phyloP scores from a whole-genome alignment of 352 stramenopile species.

The Aphanomyces invadans region DNA sequence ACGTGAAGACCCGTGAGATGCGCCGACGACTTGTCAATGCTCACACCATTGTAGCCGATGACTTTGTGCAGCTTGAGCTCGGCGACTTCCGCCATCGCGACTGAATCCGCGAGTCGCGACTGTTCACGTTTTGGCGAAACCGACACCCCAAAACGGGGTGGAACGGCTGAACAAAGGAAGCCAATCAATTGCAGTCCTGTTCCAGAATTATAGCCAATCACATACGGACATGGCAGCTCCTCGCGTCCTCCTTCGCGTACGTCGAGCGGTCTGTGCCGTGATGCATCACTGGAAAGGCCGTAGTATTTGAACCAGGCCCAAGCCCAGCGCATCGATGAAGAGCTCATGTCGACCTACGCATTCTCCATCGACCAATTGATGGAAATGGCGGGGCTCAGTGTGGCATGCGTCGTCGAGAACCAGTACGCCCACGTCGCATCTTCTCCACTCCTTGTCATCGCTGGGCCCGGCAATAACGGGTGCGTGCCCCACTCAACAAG shows the following conservation, averaged over 20 bases:
- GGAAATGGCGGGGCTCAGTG: conserved; percentile 96
- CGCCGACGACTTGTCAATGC: not conserved
- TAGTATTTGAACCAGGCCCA: conserved; percentile 67
- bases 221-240: too few relatives aligned
- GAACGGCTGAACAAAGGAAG: not conserved
- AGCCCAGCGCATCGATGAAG: conserved; percentile 78
- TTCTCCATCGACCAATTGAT: conserved; percentile 98
- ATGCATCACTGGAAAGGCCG: too few relatives aligned
- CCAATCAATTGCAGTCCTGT: not conserved
- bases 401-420: conserved; percentile 86
- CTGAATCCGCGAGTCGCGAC: not conserved
- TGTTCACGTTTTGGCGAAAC: not conserved
- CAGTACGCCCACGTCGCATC: conserved; percentile 33
- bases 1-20: not conserved
- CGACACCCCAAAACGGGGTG: conserved; percentile 6
- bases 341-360: conserved; percentile 85
- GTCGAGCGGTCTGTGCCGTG: too few relatives aligned
- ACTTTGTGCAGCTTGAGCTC: conserved; percentile 70
- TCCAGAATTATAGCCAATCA: too few relatives aligned
- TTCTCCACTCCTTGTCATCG: conserved; percentile 83
- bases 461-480: conserved; percentile 98
- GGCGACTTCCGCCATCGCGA: conserved; percentile 50
- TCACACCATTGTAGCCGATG: conserved; percentile 82
- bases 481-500: conserved; percentile 24
- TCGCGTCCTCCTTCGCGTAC: conserved; percentile 7